Evolutionary conservation across 352 stramenopile genomes (phyloP), one percentile per base, ranked within the genome.

Genomic region (Globisporangium paroecandrum): DNA sequence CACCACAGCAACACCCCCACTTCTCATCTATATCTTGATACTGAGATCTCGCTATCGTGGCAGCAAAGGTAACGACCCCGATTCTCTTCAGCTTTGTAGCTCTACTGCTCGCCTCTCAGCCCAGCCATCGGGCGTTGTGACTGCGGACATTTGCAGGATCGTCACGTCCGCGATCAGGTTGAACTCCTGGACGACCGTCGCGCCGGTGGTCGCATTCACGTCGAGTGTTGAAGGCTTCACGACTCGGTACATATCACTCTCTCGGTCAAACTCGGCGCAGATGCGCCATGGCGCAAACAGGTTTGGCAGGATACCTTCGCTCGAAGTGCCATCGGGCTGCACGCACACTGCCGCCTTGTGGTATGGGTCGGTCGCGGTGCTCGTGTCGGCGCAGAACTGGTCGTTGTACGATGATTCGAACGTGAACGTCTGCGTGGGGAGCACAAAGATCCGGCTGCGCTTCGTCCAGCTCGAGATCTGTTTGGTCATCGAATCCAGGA

Each of bases 321-420:
- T 41, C 15, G 32, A 32, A 4, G 29, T 47, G 0, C 36, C 56
- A 7, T 49, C 56, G 4, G 34, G 34, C 12, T 38, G 34, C 18
- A 61, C 29, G 36, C 56, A 61, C 56, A 29, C 36, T 24, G 15
- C 56, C 18, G 36, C 36, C 56, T 61, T 41, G 56, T 47, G 56
- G 56, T 49, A 61, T 3, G 56, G 56, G 18, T 61, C 43, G 20
- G 58, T 63, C 22, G 49, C 3, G 49, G 22, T 18, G 36, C 38
- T 53, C 22, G 24, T 53, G 10, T 24, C 22, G 34, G 9, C 36
- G n/a, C 58, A 63, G n/a, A 63, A 20, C 32, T 46, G 58, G 8
- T 27, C 58, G 32, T 63, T 63, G 10, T 53, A 38, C n/a, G 32
- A 46, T 9, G 29, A 29, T 9, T 57, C 49, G 22, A 57, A n/a